phyloP scores from a whole-genome alignment of 169 alveolate genomes.

The Condylostoma magnum region DNA sequence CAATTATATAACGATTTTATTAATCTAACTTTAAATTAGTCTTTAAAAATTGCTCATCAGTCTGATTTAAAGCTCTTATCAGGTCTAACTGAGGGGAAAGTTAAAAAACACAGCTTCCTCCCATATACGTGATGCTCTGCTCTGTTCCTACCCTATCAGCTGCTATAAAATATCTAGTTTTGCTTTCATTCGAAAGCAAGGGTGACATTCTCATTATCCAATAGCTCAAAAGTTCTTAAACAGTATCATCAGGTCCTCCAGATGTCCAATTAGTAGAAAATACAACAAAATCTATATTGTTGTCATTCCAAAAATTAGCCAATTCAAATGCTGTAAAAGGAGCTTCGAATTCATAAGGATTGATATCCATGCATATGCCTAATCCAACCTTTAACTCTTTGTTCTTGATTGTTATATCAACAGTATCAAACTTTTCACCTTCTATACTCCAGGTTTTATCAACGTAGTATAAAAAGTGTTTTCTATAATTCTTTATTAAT shows the following conservation, averaged over 20 bases:
- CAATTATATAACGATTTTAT: no score
- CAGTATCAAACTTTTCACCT: conserved; percentile 61
- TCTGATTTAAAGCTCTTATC: no score
- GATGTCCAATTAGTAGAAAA: conserved; percentile 60
- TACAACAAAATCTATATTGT: conserved; percentile 49
- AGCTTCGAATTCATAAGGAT: conserved; percentile 59
- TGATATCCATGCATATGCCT: conserved; percentile 80
- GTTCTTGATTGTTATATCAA: conserved; percentile 40
- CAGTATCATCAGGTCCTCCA: conserved; percentile 11
- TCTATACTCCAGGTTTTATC: conserved; percentile 72
- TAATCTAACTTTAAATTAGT: no score
- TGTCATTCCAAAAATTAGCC: conserved; percentile 45
- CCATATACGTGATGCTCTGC: conserved; percentile 41
- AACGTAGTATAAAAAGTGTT: conserved; percentile 53
- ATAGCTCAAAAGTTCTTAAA: conserved; percentile 39
- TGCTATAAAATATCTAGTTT: conserved; percentile 37
- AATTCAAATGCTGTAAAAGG: conserved; percentile 53
- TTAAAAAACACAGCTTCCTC: conserved; percentile 54
- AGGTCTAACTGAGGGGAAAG: no score
- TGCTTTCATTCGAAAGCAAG: conserved; percentile 18
- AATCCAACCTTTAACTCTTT: conserved; percentile 53
- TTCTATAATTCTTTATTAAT: conserved; percentile 51
- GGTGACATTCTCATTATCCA: conserved; percentile 65
- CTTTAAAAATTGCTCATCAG: no score
- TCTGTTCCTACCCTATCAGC: conserved; percentile 68